Evolutionary conservation across 768 basidiomycete species (phyloP), one percentile per base, ranked within the genome.

Genomic region (Dentipellis sp.): DNA sequence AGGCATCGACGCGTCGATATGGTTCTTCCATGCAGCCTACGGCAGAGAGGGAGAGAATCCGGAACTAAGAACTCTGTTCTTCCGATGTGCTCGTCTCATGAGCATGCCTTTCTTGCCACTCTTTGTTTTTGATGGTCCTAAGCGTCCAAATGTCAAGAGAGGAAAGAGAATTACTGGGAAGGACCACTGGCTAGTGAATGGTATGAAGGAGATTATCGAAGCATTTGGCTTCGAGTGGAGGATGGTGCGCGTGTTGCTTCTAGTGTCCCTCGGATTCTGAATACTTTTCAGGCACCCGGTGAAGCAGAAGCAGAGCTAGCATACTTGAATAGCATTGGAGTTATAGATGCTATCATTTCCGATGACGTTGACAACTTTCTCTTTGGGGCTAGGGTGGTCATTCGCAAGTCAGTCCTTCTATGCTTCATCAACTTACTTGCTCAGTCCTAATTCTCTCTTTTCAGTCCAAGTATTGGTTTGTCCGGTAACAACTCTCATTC

Each of bases 231-330:
- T 88, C 61, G 86, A 88, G 64, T 88, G 84, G 82, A 74, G 81
- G 61, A 80, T 77, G 67, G 84, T 82, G 64, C 45, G 80, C 58
- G 5, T 8, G 29, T 29, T 29, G 10, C 62, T 65, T 38, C 58
- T 67, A 51, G n/a, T n/a, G 6, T 2, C 19, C 21, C 16, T 14
- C 11, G 10, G 48, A 21, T 23, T 16, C 16, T 50, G 45, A 22
- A 8, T 12, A 10, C 17, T 50, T 1, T 9, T 9, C 67, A 84
- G 84, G 94, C 92, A 14, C 94, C 94, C 6, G 93, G 91, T 16
- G 94, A 97, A 69, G 94, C 94, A 0, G 94, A 97, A 68, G 94
- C 94, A 0, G 94, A 95, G 65, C 75, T 97, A 2, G 94, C 94
- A 0, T 86, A 89, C 59, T 75, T 97, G 53, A 94, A 92, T 63